Conservation (phyloP, 2,329 filamentous ascomycete genomes). For the Aspergillus intermedius region DNA sequence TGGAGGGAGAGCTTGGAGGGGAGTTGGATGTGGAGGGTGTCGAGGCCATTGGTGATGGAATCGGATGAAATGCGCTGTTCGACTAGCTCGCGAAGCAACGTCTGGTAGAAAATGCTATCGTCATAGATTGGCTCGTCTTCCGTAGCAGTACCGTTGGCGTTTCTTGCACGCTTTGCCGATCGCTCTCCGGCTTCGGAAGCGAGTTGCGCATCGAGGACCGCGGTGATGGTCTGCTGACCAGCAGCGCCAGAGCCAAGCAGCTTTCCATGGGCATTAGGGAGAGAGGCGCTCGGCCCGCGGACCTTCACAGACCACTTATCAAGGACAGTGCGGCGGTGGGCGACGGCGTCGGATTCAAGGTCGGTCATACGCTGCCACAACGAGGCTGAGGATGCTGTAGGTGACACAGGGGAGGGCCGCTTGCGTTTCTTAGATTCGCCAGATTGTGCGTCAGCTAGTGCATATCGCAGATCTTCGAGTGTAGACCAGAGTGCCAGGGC, state of each 20-base stretch:
- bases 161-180: slow-evolving; percentile 26
- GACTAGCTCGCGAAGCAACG: slow-evolving; percentile 85
- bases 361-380: slow-evolving; percentile 67
- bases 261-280: slow-evolving; percentile 53
- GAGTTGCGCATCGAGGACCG: slow-evolving; percentile 40
- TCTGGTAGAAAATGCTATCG: slow-evolving; percentile 90
- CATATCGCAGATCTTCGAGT: slow-evolving; percentile 40
- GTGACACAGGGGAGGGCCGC: slow-evolving; percentile 43
- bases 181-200: slow-evolving; percentile 33
- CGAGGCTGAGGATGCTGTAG: slow-evolving; percentile 51
- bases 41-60: slow-evolving; percentile 40
- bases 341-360: slow-evolving; percentile 54
- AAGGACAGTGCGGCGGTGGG: slow-evolving; percentile 63
- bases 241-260: slow-evolving; percentile 50
- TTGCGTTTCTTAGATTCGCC: slow-evolving; percentile 41
- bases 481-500: slow-evolving; percentile 80
- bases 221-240: slow-evolving; percentile 46
- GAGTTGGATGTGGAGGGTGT: slow-evolving; percentile 30
- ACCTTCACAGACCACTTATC: slow-evolving; percentile 89
- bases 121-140: slow-evolving; percentile 65
- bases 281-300: slow-evolving; percentile 45
- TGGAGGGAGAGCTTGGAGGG: slow-evolving; percentile 33
- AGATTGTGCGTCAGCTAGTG: slow-evolving; percentile 32
- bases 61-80: slow-evolving; percentile 67
- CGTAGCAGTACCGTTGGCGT: slow-evolving; percentile 4